Base-by-base conservation (phyloP, 2,329 filamentous ascomycete species). In the Curvularia hawaiiensis region DNA sequence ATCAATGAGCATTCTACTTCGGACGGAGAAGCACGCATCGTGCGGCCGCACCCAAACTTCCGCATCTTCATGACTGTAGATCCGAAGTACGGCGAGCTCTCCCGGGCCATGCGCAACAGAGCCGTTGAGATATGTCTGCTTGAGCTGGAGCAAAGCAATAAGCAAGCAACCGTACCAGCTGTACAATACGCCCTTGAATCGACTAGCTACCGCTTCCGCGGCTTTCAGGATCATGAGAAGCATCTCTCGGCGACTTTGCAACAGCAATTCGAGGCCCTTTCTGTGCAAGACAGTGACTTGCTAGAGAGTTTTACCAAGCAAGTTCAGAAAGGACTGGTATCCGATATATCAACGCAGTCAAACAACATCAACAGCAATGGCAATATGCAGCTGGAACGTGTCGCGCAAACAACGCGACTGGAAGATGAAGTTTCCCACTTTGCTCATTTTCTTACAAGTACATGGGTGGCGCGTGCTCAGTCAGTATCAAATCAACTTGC, bases 1-100 rank as follows among this genome's bases (percentile, higher is more conserved):
- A 90, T 99, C 73, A 98, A 97, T 68, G 95, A 99, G 74, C 93
- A 98, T 73, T 92, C 91, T 55, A 90, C 88, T 12, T 85, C 87
- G 10, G 88, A 94, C 69, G 94, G 94, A 31, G 88, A 91, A 67
- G 90, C 93, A 11, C 86, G 91, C 55, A 79, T 96, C 35, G 85
- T 99, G 49, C 85, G 79, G 54, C 93, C 95, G 14, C 93, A 98
- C 78, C 84, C 89, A 0, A 85, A 92, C 59, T 99, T 99, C 77
- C 85, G 94, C 56, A 87, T 99, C 20, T 98, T 99, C 77, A 80
- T 99, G 73, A 98, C 94, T 0, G 90, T 96, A 80, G 94, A 99
- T 74, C 88, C 95, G 45, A 87, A 89, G 49, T 91, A 97, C 74
- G 96, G 95, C 18, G 95, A 99, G 75, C 82, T 99, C 9, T 99